A percentile compares a stretch with the other conserved stretches of the same genome.
Evolutionary conservation across 2,329 filamentous ascomycete species (phyloP).

Genomic region (Dryadomyces sulphureus): DNA sequence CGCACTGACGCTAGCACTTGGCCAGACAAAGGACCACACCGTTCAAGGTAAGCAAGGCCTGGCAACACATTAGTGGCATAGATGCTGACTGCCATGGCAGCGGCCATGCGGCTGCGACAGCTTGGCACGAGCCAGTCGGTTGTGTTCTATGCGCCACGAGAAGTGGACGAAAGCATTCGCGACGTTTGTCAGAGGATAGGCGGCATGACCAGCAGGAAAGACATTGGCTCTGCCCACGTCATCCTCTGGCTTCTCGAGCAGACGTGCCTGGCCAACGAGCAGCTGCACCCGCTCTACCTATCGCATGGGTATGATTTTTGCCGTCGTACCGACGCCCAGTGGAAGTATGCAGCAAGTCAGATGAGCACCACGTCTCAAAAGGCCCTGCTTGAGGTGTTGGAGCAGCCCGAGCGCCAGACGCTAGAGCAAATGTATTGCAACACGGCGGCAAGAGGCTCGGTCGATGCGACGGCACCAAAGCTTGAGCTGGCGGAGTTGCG

Average conservation of each 20-base stretch:
- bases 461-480: slow-evolving; percentile 13
- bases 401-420: slow-evolving; percentile 39
- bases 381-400: slow-evolving; percentile 27
- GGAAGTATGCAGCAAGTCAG: slow-evolving; percentile 17
- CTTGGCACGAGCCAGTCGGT: slow-evolving; percentile 40
- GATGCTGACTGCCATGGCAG: slow-evolving; percentile 19
- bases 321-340: slow-evolving; percentile 32
- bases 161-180: slow-evolving; percentile 46
- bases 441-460: background rate
- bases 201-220: rapidly evolving
- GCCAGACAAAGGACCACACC: slow-evolving; percentile 44
- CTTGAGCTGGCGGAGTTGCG: slow-evolving; percentile 12
- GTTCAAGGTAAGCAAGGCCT: slow-evolving; percentile 34
- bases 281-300: slow-evolving; percentile 41
- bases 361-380: slow-evolving; percentile 23
- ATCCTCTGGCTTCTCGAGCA: slow-evolving; percentile 49
- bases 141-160: slow-evolving; percentile 39
- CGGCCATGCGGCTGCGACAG: slow-evolving; percentile 50
- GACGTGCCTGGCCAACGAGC: slow-evolving; percentile 44
- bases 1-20: slow-evolving; percentile 39
- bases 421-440: slow-evolving; percentile 40
- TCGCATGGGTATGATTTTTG: slow-evolving; percentile 49
- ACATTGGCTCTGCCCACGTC: slow-evolving; percentile 23
- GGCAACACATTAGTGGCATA: background rate
- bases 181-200: slow-evolving; percentile 23